phyloP scores from a whole-genome alignment of 2,329 filamentous ascomycete genomes.

The Talaromyces sp. region DNA sequence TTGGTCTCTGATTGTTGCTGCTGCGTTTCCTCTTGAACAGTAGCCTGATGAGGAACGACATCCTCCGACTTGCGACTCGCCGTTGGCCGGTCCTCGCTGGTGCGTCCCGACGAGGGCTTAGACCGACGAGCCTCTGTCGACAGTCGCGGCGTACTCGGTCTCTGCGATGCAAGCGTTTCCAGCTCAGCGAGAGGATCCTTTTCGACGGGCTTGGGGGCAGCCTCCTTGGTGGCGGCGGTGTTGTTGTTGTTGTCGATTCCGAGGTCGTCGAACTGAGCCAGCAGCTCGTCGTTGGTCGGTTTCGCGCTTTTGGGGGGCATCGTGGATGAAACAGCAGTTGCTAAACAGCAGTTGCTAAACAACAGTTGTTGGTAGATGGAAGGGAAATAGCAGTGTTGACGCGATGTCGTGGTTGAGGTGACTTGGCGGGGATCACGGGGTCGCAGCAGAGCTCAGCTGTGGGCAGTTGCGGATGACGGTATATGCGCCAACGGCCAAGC shows the following conservation, averaged over 20 bases:
- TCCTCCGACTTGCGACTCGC: constrained; percentile 68
- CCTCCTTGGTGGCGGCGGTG: not conserved
- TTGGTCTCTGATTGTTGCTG: constrained; percentile 41
- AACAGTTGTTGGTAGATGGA: not conserved
- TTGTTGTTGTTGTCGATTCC: constrained; percentile 31
- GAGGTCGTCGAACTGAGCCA: constrained; percentile 46
- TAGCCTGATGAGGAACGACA: constrained; percentile 5
- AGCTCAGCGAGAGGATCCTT: constrained; percentile 84
- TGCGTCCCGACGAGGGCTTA: constrained; percentile 48
- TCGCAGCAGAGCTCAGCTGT: not conserved
- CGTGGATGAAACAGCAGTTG: not conserved
- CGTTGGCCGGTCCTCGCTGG: constrained; percentile 58
- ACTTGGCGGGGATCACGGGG: not conserved
- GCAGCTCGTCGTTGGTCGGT: constrained; percentile 44
- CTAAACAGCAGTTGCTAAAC: not conserved
- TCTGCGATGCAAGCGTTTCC: constrained; percentile 68
- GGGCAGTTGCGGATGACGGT: not conserved
- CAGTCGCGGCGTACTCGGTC: constrained; percentile 67
- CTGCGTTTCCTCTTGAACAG: constrained; percentile 26
- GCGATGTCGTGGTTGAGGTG: not conserved
- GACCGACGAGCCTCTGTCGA: constrained; percentile 49
- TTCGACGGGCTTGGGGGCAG: constrained; percentile 18
- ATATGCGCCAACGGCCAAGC: not conserved
- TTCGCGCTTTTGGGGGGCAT: constrained; percentile 34
- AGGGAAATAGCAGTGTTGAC: not conserved